phyloP scores from a whole-genome alignment of 2,329 filamentous ascomycete species.

The Cladosporium sp. region DNA sequence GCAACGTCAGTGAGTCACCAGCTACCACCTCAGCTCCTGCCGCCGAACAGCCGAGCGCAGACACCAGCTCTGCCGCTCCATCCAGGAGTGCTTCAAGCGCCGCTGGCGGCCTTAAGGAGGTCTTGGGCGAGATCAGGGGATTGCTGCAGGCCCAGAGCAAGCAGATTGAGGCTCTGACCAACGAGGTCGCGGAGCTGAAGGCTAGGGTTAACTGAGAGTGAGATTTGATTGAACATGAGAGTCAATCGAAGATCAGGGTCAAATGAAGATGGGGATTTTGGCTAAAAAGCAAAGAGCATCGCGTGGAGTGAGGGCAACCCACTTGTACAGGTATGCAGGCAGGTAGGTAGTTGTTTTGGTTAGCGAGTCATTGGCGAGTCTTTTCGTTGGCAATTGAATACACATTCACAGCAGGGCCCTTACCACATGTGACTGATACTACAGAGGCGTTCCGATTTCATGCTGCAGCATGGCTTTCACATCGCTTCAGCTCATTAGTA shows the following conservation, averaged over 20 bases:
- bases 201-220: conserved; percentile 47
- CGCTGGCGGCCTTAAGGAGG: conserved; percentile 61
- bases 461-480: no score
- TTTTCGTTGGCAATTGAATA: neutral
- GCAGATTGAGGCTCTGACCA: conserved; percentile 74
- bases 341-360: conserved; percentile 9
- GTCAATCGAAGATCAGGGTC: neutral
- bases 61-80: conserved; percentile 35
- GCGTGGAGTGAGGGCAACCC: neutral
- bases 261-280: neutral
- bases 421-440: no score
- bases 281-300: neutral
- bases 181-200: conserved; percentile 82
- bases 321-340: conserved; percentile 15
- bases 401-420: neutral
- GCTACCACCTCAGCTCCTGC: conserved; percentile 2
- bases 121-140: conserved; percentile 74
- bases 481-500: no score
- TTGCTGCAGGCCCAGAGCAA: conserved; percentile 75
- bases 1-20: neutral
- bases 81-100: conserved; percentile 45
- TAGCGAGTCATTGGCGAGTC: conserved; percentile 19
- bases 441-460: no score
- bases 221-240: neutral
- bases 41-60: conserved; percentile 14